These are phyloP conservation scores for Hypoxylon cercidicola DNA, from an alignment of 495 filamentous ascomycete species.

Conservation along the genomic window DNA sequence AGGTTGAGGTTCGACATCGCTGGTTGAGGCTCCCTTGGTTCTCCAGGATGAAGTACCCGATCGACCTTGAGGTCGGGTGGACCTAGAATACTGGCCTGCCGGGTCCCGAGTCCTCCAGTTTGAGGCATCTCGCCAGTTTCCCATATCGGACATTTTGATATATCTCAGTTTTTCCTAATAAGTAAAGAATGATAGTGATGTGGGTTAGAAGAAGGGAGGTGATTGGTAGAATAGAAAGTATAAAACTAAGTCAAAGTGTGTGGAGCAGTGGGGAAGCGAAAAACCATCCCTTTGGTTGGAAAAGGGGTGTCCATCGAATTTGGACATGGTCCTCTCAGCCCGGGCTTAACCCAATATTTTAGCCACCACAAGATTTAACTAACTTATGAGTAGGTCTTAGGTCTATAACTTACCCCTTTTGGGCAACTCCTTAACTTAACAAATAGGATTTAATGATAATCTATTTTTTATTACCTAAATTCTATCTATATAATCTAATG, in stretches of 20 bases:
- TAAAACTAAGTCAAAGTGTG: conserved; percentile 17
- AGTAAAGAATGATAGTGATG: neutral
- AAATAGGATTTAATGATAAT: no score
- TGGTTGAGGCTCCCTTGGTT: neutral
- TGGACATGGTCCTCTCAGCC: conserved; percentile 5
- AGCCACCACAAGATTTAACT: conserved; percentile 9
- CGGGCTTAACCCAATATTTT: conserved; percentile 23
- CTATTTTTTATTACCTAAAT: no score
- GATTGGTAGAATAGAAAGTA: conserved; percentile 18
- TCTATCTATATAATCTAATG: no score
- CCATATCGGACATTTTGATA: conserved; percentile 8
- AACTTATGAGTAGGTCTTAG: no score
- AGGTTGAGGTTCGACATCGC: neutral
- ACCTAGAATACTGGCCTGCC: neutral
- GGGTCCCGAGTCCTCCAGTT: conserved; percentile 22
- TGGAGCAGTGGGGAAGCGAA: conserved; percentile 10
- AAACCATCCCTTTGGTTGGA: neutral
- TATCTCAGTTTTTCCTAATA: neutral
- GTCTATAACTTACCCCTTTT: no score
- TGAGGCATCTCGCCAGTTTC: conserved; percentile 20
- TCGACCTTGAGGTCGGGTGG: neutral
- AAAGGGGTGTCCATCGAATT: neutral
- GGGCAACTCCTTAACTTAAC: no score
- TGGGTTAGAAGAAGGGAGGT: neutral
- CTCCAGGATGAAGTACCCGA: conserved; percentile 12